phyloP scores from a whole-genome alignment of 2,329 filamentous ascomycete species.

The Beauveria scarabaeidicola region DNA sequence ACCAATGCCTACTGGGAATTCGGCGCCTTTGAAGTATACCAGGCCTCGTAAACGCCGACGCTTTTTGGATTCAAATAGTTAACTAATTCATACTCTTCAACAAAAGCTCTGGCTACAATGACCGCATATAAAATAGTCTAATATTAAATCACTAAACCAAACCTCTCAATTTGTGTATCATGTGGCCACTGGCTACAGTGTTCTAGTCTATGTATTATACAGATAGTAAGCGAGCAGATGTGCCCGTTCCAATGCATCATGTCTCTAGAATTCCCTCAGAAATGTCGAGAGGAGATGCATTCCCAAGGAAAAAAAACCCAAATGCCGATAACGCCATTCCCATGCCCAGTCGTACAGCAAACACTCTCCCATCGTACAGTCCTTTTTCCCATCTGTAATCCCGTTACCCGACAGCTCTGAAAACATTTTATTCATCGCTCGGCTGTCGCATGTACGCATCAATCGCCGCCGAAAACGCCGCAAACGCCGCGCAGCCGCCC shows the following conservation, averaged over 20 bases:
- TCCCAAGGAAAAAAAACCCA: slow-evolving; percentile 17
- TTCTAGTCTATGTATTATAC: slow-evolving; percentile 21
- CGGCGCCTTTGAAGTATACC: slow-evolving; percentile 50
- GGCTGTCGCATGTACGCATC: slow-evolving; percentile 85
- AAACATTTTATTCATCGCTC: slow-evolving; percentile 41
- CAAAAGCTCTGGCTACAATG: not conserved
- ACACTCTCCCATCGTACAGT: not conserved
- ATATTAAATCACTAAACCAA: not conserved
- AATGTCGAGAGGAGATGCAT: slow-evolving; percentile 13
- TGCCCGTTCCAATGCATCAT: not conserved
- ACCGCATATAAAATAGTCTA: not conserved
- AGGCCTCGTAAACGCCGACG: slow-evolving; percentile 18
- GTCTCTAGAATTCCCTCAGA: not conserved
- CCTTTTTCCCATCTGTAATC: not conserved
- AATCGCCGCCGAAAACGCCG: slow-evolving; percentile 85
- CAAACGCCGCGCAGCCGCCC: slow-evolving; percentile 86
- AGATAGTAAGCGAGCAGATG: slow-evolving; percentile 14
- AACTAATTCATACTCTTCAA: not conserved
- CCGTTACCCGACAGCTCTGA: not conserved
- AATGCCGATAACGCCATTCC: slow-evolving; percentile 20
- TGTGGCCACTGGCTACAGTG: slow-evolving; percentile 14
- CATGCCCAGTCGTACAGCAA: slow-evolving; percentile 17
- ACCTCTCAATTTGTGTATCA: too few relatives aligned
- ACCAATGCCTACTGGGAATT: slow-evolving; percentile 58
- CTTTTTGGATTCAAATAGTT: not conserved